These are phyloP conservation scores for Atalantia buxifolia DNA, from an alignment of 345 rosid species.

Conservation along the genomic window DNA sequence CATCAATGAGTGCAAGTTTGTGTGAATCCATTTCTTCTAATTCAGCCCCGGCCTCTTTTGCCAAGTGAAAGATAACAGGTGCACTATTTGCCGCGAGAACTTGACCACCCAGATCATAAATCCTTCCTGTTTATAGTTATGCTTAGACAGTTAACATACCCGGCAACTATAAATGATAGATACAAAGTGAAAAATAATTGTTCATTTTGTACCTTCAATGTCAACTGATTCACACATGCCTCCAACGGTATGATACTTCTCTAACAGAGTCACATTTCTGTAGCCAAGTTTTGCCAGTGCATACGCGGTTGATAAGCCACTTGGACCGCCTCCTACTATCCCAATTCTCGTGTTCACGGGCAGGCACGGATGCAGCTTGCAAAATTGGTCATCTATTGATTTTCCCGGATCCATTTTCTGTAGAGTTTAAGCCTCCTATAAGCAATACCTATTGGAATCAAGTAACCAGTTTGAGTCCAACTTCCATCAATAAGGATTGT, in stretches of 20 bases:
- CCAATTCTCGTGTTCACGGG: constrained; percentile 51
- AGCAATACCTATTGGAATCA: constrained; percentile 7
- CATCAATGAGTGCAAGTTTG: constrained; percentile 54
- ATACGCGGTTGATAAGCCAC: constrained; percentile 67
- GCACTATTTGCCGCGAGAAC: constrained; percentile 72
- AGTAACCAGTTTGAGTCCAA: background rate
- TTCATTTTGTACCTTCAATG: constrained; percentile 46
- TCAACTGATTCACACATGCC: constrained; percentile 76
- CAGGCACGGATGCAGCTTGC: constrained; percentile 59
- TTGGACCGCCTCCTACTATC: constrained; percentile 63
- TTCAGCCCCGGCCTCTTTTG: constrained; percentile 47
- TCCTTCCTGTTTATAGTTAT: constrained; percentile 30
- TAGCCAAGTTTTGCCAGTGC: constrained; percentile 64
- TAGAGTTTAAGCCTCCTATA: constrained; percentile 9
- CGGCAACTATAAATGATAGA: background rate
- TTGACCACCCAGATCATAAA: constrained; percentile 72
- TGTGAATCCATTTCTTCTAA: constrained; percentile 66
- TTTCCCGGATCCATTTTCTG: constrained; percentile 37
- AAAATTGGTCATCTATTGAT: constrained; percentile 50
- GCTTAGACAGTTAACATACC: background rate
- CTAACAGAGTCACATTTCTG: constrained; percentile 46
- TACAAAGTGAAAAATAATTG: background rate
- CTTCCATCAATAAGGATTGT: background rate
- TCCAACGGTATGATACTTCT: constrained; percentile 56
- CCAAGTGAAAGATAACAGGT: constrained; percentile 58